phyloP scores from a whole-genome alignment of 2,329 filamentous ascomycete species.

The Pestalotiopsis sp. region DNA sequence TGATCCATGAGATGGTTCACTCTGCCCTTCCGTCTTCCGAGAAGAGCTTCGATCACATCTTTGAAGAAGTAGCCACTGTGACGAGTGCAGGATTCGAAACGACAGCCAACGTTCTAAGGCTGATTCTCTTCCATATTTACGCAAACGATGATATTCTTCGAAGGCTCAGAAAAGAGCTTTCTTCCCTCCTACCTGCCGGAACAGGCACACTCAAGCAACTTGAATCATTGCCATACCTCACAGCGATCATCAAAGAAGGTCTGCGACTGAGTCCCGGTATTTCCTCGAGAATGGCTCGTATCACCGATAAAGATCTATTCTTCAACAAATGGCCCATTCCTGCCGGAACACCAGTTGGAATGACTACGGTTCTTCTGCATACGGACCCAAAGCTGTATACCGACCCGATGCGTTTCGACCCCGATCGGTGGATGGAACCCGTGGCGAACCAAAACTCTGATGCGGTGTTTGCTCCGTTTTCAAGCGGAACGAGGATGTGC shows the following conservation, averaged over 20 bases:
- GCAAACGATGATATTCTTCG: background rate
- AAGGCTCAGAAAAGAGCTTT: background rate
- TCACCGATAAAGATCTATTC: conserved; percentile 32
- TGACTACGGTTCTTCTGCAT: conserved; percentile 29
- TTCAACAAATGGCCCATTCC: conserved; percentile 29
- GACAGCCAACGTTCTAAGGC: background rate
- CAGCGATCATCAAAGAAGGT: conserved; percentile 47
- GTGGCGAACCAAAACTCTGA: background rate
- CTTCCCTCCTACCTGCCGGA: background rate
- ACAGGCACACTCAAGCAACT: conserved; percentile 9
- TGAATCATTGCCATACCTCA: conserved; percentile 39
- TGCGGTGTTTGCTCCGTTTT: conserved; percentile 1
- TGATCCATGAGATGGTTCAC: background rate
- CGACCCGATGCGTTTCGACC: conserved; percentile 25
- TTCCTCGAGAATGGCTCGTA: conserved; percentile 42
- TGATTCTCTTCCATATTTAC: background rate
- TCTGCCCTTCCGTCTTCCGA: background rate
- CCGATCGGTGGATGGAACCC: conserved; percentile 27
- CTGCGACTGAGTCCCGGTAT: conserved; percentile 46
- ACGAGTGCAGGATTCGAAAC: conserved; percentile 3
- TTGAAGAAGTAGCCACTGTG: background rate
- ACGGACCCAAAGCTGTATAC: conserved; percentile 25
- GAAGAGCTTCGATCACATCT: background rate
- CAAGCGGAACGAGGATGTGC: conserved; percentile 9
- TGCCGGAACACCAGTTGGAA: conserved; percentile 31